Percentiles rank a stretch among this genome's conserved stretches.
Conservation (phyloP, 148 eudicot species). For the Amaranthus palmeri region DNA sequence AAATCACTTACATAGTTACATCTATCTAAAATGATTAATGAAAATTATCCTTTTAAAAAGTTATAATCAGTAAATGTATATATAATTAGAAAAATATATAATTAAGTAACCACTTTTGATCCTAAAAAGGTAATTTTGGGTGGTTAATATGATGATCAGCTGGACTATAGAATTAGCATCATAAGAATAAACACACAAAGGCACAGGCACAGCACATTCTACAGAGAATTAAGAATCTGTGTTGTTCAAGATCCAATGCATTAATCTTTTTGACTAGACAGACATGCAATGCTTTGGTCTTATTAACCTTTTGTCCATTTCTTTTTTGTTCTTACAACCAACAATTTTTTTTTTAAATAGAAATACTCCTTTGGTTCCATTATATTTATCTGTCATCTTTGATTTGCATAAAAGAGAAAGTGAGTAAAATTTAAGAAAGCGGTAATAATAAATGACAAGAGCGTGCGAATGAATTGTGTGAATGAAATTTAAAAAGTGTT, state of each 20-base stretch:
- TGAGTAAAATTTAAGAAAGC: too few species aligned
- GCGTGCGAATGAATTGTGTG: too few species aligned
- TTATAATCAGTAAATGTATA: too few species aligned
- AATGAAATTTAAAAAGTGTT: too few species aligned
- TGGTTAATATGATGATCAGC: slow-evolving; percentile 12
- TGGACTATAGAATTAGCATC: neutral
- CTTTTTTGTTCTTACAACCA: slow-evolving; percentile 8
- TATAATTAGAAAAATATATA: too few species aligned
- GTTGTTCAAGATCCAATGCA: slow-evolving; percentile 26
- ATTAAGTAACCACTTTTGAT: slow-evolving; percentile 9
- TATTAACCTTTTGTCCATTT: slow-evolving; percentile 8
- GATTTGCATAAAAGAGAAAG: neutral
- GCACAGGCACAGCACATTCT: too few species aligned
- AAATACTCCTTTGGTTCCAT: too few species aligned
- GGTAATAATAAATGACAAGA: neutral
- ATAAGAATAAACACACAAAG: slow-evolving; percentile 4
- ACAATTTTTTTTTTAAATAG: too few species aligned
- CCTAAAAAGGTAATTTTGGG: slow-evolving; percentile 9
- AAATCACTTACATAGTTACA: too few species aligned
- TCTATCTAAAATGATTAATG: too few species aligned
- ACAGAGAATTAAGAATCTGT: slow-evolving; percentile 10
- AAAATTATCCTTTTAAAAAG: too few species aligned
- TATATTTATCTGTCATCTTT: too few species aligned
- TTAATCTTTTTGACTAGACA: slow-evolving; percentile 20
- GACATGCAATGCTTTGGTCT: slow-evolving; percentile 18